These are phyloP conservation scores for Phoma sp. DNA, from an alignment of 2,329 filamentous ascomycete genomes.

Conservation along the genomic window DNA sequence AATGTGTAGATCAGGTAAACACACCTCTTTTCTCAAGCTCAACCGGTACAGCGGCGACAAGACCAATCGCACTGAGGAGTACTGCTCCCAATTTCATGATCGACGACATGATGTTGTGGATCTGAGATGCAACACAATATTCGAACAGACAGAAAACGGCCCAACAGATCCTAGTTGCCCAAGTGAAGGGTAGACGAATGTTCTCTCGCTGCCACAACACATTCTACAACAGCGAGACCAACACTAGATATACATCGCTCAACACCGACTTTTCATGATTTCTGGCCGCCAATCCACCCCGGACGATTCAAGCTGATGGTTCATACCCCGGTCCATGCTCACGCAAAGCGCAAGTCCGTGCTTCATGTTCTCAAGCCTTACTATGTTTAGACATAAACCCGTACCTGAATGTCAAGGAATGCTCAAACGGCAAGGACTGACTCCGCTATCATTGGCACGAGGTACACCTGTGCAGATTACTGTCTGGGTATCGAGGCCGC, in stretches of 20 bases:
- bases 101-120: conserved; percentile 21
- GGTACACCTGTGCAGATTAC: conserved; percentile 7
- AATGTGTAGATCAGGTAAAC: not conserved
- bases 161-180: not conserved
- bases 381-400: conserved; percentile 15
- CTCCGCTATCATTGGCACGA: conserved; percentile 1
- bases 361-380: conserved; percentile 7
- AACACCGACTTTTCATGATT: conserved; percentile 3
- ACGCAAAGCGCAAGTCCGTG: conserved; percentile 13
- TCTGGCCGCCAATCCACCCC: conserved; percentile 1
- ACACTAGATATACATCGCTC: conserved; percentile 9
- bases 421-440: conserved; percentile 2
- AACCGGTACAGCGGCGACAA: conserved; percentile 35
- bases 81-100: conserved; percentile 26
- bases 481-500: conserved; percentile 1
- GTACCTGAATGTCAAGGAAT: conserved; percentile 10
- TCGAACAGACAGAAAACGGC: conserved; percentile 1
- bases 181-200: conserved; percentile 1
- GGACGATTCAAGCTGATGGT: conserved; percentile 7
- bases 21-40: conserved; percentile 39
- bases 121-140: not conserved
- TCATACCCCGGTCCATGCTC: conserved; percentile 8
- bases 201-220: conserved; percentile 1
- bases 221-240: conserved; percentile 2
- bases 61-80: conserved; percentile 28